Percentiles rank a stretch among this genome's conserved stretches.
phyloP scores from a whole-genome alignment of 129 eudicot genomes.

The Centaurea solstitialis region DNA sequence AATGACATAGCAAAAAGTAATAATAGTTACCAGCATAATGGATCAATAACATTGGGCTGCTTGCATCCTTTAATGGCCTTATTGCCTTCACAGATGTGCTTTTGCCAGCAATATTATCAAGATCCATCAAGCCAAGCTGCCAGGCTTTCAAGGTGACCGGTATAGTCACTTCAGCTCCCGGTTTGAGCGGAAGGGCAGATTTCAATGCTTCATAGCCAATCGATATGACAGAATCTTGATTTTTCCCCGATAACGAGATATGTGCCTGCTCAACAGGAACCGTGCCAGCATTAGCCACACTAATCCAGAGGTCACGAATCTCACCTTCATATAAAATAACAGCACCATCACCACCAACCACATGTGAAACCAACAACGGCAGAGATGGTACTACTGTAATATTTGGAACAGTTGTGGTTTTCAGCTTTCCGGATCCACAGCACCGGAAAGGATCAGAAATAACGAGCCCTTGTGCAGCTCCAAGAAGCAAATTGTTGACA shows the following conservation, averaged over 20 bases:
- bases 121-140: conserved; percentile 72
- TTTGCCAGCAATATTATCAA: conserved; percentile 51
- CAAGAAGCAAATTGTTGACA: conserved; percentile 82
- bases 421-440: conserved; percentile 82
- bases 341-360: conserved; percentile 91
- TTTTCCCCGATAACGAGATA: conserved; percentile 86
- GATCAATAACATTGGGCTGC: conserved; percentile 79
- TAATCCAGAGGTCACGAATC: conserved; percentile 82
- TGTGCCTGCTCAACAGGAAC: conserved; percentile 97
- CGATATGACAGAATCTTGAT: conserved; percentile 84
- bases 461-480: conserved; percentile 97
- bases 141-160: conserved; percentile 89
- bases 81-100: conserved; percentile 44
- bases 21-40: conserved; percentile 83
- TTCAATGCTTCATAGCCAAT: conserved; percentile 65
- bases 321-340: conserved; percentile 88
- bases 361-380: conserved; percentile 83
- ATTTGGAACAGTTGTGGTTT: conserved; percentile 59
- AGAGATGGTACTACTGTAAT: conserved; percentile 80
- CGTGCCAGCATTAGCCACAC: conserved; percentile 93
- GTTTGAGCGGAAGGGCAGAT: conserved; percentile 83
- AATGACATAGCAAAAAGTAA: neutral
- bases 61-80: conserved; percentile 75
- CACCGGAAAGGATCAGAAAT: conserved; percentile 94
- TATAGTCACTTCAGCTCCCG: conserved; percentile 90